Evolutionary conservation across 208 protist genomes (phyloP), one percentile per base, ranked within the genome.

Genomic region (Borovskyia barvae): DNA sequence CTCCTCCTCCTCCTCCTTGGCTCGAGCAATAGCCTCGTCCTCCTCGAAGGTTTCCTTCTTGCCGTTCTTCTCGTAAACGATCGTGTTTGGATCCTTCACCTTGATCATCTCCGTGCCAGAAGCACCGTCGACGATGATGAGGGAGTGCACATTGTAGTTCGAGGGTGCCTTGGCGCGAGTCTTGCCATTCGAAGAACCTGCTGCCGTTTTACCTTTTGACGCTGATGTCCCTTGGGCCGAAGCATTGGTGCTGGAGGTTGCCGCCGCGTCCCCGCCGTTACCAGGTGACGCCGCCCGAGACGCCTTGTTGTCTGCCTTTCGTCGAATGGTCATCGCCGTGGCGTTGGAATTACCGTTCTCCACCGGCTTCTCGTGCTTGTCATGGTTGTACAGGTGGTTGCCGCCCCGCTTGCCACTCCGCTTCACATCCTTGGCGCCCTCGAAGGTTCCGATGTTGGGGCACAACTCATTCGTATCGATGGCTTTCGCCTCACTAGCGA

Each of bases 101-200:
- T 55, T 63, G 24, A 55, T 58, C 29, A 70, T 47, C 8, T 37
- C 29, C 5, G 35, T 37, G 35, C 22, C 46, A 12, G 66, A 54
- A 25, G 25, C 43, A 22, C 59, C 72, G 45, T 87, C 80, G 14
- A 88, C 66, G 17, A 92, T 41, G 36, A 87, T 52, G 24, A 92
- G 72, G 22, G 85, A 78, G 70, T 92, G 85, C 42, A 92, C 67
- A 54, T 92, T 78, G 72, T 86, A 88, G 72, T 85, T 87, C 17
- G 69, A 62, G 2, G 80, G 85, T 37, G 77, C 64, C 58, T 84
- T 85, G 30, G 80, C 80, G 11, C 74, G 76, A 24, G 35, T 2
- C 49, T 66, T 81, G 36, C 62, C 41, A 30, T 43, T 56, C n/a
- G 56, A 61, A 22, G 19, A 15, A 41, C 43, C 41, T 42, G 35